phyloP scores from a whole-genome alignment of 148 eudicot genomes.

The Camellia lanceoleosa region DNA sequence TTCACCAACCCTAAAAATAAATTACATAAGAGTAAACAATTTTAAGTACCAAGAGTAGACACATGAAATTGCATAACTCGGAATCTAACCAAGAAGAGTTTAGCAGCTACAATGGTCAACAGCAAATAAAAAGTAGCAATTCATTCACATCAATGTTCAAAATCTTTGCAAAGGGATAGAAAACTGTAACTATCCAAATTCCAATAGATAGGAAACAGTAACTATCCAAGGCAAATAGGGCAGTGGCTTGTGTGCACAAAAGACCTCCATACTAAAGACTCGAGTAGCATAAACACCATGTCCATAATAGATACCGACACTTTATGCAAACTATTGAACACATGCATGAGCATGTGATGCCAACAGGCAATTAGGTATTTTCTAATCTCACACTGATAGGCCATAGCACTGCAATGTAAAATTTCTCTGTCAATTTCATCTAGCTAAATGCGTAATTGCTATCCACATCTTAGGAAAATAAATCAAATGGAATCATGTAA shows the following conservation, averaged over 20 bases:
- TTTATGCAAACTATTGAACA: neutral
- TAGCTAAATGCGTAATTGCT: no score
- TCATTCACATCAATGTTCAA: no score
- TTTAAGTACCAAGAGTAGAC: neutral
- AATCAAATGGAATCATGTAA: neutral
- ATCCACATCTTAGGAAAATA: neutral
- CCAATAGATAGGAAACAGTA: neutral
- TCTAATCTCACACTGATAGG: no score
- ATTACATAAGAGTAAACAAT: neutral
- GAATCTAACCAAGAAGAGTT: neutral
- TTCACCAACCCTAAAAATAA: slow-evolving; percentile 27
- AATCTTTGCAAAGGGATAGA: neutral
- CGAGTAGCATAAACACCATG: neutral
- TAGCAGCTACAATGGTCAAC: neutral
- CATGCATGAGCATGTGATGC: neutral
- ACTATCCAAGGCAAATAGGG: neutral
- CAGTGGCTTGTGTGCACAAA: neutral
- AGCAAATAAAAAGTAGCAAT: neutral
- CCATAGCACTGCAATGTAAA: no score
- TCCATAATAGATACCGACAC: neutral
- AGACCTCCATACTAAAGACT: neutral
- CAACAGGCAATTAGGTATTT: no score
- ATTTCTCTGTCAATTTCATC: no score
- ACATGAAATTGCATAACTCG: neutral
- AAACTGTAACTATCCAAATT: neutral